Base-by-base conservation (phyloP, 805 yeast species). In the Grigorovia jiainica region DNA sequence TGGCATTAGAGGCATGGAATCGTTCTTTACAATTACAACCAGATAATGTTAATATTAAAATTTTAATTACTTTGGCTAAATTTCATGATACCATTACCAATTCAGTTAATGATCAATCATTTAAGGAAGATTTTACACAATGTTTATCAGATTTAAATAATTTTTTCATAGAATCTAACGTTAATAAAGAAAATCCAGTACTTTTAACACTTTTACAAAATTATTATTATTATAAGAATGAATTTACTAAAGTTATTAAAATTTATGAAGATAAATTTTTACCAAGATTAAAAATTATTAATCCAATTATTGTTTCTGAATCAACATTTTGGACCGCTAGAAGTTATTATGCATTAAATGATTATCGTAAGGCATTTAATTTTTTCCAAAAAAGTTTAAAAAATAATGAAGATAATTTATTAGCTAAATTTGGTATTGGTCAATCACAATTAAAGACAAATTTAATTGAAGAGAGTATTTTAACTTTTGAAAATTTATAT, bases 301-400 rank as follows among this genome's bases (percentile, higher is more conserved):
- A 60, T 10, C 40, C 68, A 3, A 60, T 63, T 19, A 58, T 79
- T 2, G 54, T 67, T 18, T 73, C 83, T 25, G 89, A 82, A 47
- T 78, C 86, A 2, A 61, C 73, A 38, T 84, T 84, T 52, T 92
- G 97, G 97, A 68, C 79, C 43, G 98, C 87, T 3, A 74, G 97
- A 59, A 79, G 83, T 15, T 69, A 75, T 39, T 89, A 80, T 50
- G 70, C 68, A 6, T 58, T 71, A 21, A 64, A 67, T 1, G 85
- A 87, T 52, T 76, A 69, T 54, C 73, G 76, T n/a, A 73, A 73
- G 45, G 81, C 97, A 0, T 84, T 85, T 52, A 73, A 72, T 42
- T 67, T 71, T 52, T 90, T 85, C 60, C 79, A 80, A 47, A 85
- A 78, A 44, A 77, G 97, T 5, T 71, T 77, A 33, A 78, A 76